Base-by-base conservation (phyloP, 1,284 basidiomycete species). In the Naganishia liquefaciens region DNA sequence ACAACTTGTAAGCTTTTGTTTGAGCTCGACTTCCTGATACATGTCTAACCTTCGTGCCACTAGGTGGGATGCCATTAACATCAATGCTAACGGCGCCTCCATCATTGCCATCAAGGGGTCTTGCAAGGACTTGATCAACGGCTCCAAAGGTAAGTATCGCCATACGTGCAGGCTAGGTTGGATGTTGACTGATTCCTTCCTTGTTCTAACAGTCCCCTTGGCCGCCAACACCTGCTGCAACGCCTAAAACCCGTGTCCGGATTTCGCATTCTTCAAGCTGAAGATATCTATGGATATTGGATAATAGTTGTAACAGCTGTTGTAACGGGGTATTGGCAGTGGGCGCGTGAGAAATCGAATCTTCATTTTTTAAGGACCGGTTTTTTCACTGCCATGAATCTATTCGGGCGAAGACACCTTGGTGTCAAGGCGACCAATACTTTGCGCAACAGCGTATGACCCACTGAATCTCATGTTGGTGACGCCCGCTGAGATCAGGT, bases 51-150 rank as follows among this genome's bases (percentile, higher is more conserved):
- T 46, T 46, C n/a, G n/a, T 23, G n/a, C 23, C 27, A 19, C 13
- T n/a, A 57, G 55, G n/a, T 49, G 47, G 44, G 30, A 47, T 21
- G 46, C 54, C 33, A 46, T 50, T 19, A 60, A 60, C 55, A 43
- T 60, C 46, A 47, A 60, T n/a, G 6, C 19, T 19, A 49, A 49
- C 28, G 19, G 27, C 33, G 17, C 3, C 15, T 47, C 43, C 3
- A 4, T 40, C 21, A n/a, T 49, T 17, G 55, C 55, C 10, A 47
- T 50, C 33, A 19, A 50, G 21, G 57, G 46, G 6, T 37, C 30
- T 10, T 60, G 57, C 47, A 47, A 19, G n/a, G 21, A 15, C 4
- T 23, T 50, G 15, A 47, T 50, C 46, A 28, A 47, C 46, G 46
- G 30, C 5, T 33, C 33, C 57, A 60, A 39, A 33, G 44, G 57